Evolutionary conservation across 345 rosid genomes (phyloP), one percentile per base, ranked within the genome.

Genomic region (Populus deltoides): DNA sequence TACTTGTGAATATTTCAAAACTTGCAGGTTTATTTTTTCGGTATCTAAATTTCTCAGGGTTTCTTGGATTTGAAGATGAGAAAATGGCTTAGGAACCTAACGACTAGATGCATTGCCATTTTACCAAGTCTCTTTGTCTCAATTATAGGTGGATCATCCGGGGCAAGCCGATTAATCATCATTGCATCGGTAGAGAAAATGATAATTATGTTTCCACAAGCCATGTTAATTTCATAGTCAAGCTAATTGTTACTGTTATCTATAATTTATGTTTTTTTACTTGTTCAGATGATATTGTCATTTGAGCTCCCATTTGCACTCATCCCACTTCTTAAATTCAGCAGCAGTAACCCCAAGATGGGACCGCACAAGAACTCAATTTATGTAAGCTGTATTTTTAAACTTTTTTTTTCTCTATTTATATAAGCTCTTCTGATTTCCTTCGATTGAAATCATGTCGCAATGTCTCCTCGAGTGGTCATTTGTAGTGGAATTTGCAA

Each of bases 281-380:
- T n/a, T 70, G 35, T 81, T 76, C 87, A 92, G 93, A 90, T 90
- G 90, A 89, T 89, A 49, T 86, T 90, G 33, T 92, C 93, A 12
- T 92, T 92, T 75, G 92, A 90, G 47, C 92, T 92, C 36, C 96
- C 96, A 59, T 92, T 90, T 82, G 86, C 92, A 41, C 83, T 92
- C 3, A 87, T 92, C 49, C 93, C 97, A 7, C 92, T 92, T 49
- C 90, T 92, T 6, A 92, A 89, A 77, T 88, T 92, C 79, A 92
- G 97, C 49, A 88, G 90, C 78, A 82, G 90, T 75, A 24, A 87
- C 38, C 84, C 91, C 36, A 90, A 92, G 74, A 88, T 90, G 93
- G 97, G 93, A 66, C 91, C 92, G 1, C 86, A 90, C 75, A 92
- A 85, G 83, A 92, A 90, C 73, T 92, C 97, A 1, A 81, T 80